Conservation (phyloP, 768 basidiomycete species). For the Dioszegia aurantiaca region DNA sequence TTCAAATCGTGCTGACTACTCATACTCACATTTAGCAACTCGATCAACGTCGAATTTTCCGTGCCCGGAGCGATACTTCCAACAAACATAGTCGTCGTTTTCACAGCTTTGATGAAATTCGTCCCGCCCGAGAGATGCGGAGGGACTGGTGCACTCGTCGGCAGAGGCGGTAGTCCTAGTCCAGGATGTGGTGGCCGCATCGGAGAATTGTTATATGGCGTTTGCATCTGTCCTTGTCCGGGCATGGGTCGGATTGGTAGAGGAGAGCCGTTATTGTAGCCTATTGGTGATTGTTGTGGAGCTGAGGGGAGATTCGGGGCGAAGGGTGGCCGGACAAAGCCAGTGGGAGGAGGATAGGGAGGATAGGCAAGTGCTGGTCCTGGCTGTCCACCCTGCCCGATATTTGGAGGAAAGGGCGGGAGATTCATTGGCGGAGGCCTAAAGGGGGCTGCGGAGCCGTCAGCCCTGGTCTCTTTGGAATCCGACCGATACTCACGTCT, state of each 20-base stretch:
- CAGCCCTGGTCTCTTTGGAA: neutral
- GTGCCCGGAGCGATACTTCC: conserved; percentile 93
- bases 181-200: conserved; percentile 34
- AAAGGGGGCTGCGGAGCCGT: conserved; percentile 31
- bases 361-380: conserved; percentile 20
- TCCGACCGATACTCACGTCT: conserved; percentile 20
- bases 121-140: conserved; percentile 7
- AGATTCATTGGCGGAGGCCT: conserved; percentile 25
- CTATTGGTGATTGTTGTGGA: conserved; percentile 16
- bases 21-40: conserved; percentile 67
- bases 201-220: conserved; percentile 5
- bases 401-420: conserved; percentile 44
- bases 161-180: conserved; percentile 28
- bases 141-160: conserved; percentile 28
- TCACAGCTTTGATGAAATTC: conserved; percentile 53
- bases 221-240: conserved; percentile 16
- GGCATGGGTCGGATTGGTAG: conserved; percentile 8
- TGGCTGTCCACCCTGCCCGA: conserved; percentile 18
- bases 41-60: conserved; percentile 74
- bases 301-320: conserved; percentile 36
- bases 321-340: conserved; percentile 40
- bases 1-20: neutral
- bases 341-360: conserved; percentile 27
- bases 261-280: conserved; percentile 2
- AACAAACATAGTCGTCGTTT: conserved; percentile 76